Base-by-base conservation (phyloP, 768 basidiomycete species). In the Tephrocybe sp. region DNA sequence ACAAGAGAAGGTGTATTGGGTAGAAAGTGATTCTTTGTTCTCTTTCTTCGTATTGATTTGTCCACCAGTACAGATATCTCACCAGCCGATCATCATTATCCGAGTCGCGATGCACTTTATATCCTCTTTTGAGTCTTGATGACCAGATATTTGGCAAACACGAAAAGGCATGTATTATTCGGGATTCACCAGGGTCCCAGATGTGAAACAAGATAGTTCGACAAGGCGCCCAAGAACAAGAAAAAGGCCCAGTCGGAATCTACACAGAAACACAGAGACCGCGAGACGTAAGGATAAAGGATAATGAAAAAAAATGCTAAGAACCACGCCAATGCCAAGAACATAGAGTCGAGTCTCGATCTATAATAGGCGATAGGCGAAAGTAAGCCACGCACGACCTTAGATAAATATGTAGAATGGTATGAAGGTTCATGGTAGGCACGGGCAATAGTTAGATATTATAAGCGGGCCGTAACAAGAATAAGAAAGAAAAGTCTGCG, bases 331-430 rank as follows among this genome's bases (percentile, higher is more conserved):
- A 38, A 7, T 10, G 12, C 45, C 45, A 17, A n/a, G 23, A 23
- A 26, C n/a, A 9, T 41, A 43, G n/a, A 26, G 41, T 39, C 30
- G 26, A 22, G 32, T n/a, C n/a, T n/a, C n/a, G n/a, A n/a, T n/a
- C n/a, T n/a, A n/a, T n/a, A n/a, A n/a, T n/a, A n/a, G n/a, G n/a
- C n/a, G n/a, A n/a, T 36, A 43, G 45, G 10, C 13, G 48, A 34
- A 43, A n/a, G 51, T 39, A 48, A 42, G 41, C 45, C 49, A 60
- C 50, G 51, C 51, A 47, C 51, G 35, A 39, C 44, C 52, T 36
- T 26, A 23, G 44, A 55, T 40, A 20, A 35, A 49, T 19, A 49
- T 4, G 35, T 17, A 16, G 26, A 49, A 32, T 39, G 41, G 35
- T 51, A 47, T 51, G 48, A 45, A 46, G 16, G 26, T 39, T 51